Base-by-base conservation (phyloP, 805 yeast genomes). In the Blastobotrys peoriensis region DNA sequence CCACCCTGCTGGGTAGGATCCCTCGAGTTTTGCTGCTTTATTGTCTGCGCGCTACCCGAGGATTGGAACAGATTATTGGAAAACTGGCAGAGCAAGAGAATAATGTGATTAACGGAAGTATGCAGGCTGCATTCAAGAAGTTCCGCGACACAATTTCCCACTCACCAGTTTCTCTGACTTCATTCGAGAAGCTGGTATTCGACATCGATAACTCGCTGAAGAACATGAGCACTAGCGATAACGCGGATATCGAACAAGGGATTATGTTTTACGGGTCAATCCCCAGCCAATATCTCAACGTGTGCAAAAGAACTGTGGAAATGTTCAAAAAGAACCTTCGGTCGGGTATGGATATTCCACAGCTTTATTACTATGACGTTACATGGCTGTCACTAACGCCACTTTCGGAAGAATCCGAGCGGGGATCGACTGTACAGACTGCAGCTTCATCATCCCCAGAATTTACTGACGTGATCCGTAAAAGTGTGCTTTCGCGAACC, bases 301-400 rank as follows among this genome's bases (percentile, higher is more conserved):
- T 65, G 10, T 58, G 60, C 3, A 48, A 53, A 10, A 53, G 70
- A 9, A 57, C 80, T 8, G 61, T 80, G 42, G 74, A 71, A 4
- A 69, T 72, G n/a, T 79, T 73, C 55, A 60, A 69, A 13, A 65
- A 66, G 10, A 62, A 64, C 36, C 61, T 73, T 15, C 59, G 62
- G 22, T 68, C 75, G 4, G 76, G 71, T 20, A 65, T 73, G 20
- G 72, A 76, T 50, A 64, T 74, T 1, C 70, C 81, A 1, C 75
- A 72, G 5, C 54, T 87, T 21, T 82, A 75, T 54, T 78, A 80
- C 50, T 77, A 80, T 55, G 79, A 83, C 52, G 78, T 79, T 1
- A 68, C 70, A 21, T 85, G 94, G 94, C 65, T 85, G 15, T 70
- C 72, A 5, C 54, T 76, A 3, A 56, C 59, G 15, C 53, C 63